These are phyloP conservation scores for Podospora comata DNA, from an alignment of 495 filamentous ascomycete species.

Conservation along the genomic window DNA sequence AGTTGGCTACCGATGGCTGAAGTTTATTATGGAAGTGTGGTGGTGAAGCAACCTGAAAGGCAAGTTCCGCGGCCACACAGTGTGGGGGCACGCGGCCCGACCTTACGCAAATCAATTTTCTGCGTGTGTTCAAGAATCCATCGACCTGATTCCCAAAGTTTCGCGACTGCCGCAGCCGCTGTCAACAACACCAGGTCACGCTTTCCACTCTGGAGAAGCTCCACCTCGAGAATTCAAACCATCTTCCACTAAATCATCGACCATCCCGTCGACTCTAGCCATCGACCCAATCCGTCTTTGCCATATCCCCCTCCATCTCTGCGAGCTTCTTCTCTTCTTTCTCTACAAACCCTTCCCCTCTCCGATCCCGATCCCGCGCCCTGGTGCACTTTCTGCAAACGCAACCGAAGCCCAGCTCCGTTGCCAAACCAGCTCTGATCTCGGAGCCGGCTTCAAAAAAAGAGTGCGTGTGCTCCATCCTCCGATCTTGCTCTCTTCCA, in stretches of 20 bases:
- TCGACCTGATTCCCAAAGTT: slow-evolving; percentile 4
- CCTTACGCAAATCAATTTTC: background rate
- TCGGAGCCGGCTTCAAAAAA: background rate
- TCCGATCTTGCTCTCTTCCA: background rate
- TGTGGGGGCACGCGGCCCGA: slow-evolving; percentile 3
- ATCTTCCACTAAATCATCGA: background rate
- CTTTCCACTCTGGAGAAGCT: background rate
- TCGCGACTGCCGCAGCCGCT: slow-evolving; percentile 4
- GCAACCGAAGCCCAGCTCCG: background rate
- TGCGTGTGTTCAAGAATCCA: slow-evolving; percentile 6
- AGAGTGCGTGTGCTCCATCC: background rate
- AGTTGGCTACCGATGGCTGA: too few relatives aligned
- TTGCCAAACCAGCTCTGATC: background rate
- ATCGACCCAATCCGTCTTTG: background rate
- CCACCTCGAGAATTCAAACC: background rate
- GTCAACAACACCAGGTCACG: background rate
- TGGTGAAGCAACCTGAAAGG: background rate
- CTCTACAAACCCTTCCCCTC: background rate
- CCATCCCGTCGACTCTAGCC: background rate
- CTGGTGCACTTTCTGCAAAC: background rate
- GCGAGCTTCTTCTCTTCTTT: background rate
- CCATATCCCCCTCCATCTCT: background rate
- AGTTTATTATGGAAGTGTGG: background rate
- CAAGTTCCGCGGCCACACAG: background rate
- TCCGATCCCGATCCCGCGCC: background rate